Evolutionary conservation across 305 asterid genomes (phyloP), one percentile per base, ranked within the genome.

Genomic region (Fraxinus dipetala): DNA sequence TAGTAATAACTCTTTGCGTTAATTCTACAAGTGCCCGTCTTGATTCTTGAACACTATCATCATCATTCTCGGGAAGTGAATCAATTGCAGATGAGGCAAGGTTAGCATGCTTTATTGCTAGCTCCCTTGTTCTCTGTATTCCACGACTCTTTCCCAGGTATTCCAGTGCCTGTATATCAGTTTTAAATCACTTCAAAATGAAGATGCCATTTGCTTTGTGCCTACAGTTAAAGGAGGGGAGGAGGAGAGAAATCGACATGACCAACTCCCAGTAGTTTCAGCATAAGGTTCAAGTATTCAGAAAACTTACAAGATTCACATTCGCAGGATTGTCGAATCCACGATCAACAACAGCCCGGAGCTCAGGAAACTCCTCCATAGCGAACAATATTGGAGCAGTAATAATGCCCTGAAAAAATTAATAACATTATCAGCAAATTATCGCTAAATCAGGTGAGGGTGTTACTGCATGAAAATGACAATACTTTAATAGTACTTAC

Each of bases 321-420:
- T 94, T 90, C n/a, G 87, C 88, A 32, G 95, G 91, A 79, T 86
- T 90, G 56, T 93, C 99, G 81, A 96, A 92, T 38, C 99, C 99
- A 84, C 78, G 85, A 79, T 92, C 92, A 5, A 95, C 91, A 63
- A 96, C 84, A 45, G 80, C 30, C 40, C 91, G 93, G 79, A 96
- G 91, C 78, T 93, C 93, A 36, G 99, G 98, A 85, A 77, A 92
- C 87, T 94, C 99, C 87, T 94, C 99, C 84, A 93, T 93, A 36
- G 99, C 99, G 32, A 94, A 94, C 85, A 96, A 86, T 83, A 94
- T 90, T 9, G 99, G 98, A 84, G 99, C 98, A 72, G 99, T 96
- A 51, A 96, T 67, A 63, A 94, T 91, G 26, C 99, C 98, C 98
- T 94, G 88, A 30, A 61, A 65, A 77, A 82, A 69, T 13, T 48